Conservation (phyloP, 805 yeast species). For the Scheffersomyces lignosus region DNA sequence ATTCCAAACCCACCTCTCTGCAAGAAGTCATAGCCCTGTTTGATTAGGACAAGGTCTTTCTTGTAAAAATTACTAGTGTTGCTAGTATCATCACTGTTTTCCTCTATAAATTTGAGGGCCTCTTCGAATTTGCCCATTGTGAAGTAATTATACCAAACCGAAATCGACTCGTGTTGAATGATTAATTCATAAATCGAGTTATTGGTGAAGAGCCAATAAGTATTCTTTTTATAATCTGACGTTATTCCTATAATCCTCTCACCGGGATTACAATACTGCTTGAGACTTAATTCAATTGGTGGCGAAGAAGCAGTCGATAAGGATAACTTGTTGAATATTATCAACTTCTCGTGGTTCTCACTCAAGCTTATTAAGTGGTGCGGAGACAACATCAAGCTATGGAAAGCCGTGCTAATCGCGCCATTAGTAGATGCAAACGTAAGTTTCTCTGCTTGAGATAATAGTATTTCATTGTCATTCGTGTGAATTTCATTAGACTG, state of each 20-base stretch:
- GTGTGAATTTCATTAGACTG: slow-evolving; percentile 19
- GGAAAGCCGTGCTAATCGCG: slow-evolving; percentile 5
- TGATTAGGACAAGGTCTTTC: slow-evolving; percentile 48
- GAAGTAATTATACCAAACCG: slow-evolving; percentile 62
- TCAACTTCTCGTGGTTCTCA: slow-evolving; percentile 14
- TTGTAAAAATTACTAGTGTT: slow-evolving; percentile 13
- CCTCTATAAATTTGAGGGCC: slow-evolving; percentile 10
- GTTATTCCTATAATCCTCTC: slow-evolving; percentile 26
- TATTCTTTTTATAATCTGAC: slow-evolving; percentile 33
- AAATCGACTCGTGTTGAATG: slow-evolving; percentile 64
- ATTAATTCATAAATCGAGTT: slow-evolving; percentile 68
- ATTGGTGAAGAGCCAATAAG: slow-evolving; percentile 77
- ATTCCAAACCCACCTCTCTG: slow-evolving; percentile 36
- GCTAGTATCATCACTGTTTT: neutral
- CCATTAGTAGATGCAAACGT: slow-evolving; percentile 3
- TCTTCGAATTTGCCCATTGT: slow-evolving; percentile 44
- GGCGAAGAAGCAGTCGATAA: slow-evolving; percentile 10
- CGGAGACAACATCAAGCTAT: slow-evolving; percentile 23
- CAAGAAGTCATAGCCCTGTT: slow-evolving; percentile 51
- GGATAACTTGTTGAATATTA: slow-evolving; percentile 30
- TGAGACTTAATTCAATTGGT: slow-evolving; percentile 7
- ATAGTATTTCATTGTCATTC: slow-evolving; percentile 30
- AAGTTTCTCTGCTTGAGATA: slow-evolving; percentile 17
- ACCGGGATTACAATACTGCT: slow-evolving; percentile 1
- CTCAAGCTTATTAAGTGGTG: slow-evolving; percentile 30